phyloP scores from a whole-genome alignment of 2,329 filamentous ascomycete genomes.

The Penicillium sp. region DNA sequence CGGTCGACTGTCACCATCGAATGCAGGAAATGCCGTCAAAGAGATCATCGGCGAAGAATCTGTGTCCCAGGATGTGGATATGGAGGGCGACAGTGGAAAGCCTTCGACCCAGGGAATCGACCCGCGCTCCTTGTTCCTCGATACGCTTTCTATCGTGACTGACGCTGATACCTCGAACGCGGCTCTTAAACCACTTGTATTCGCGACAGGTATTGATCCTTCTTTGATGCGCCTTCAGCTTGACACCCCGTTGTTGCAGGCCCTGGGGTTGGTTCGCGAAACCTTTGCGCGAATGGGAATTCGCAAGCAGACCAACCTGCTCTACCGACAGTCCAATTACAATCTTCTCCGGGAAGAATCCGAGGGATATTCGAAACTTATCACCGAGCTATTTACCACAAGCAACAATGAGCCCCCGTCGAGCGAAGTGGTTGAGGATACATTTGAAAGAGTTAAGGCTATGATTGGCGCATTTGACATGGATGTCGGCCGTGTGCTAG shows the following conservation, averaged over 20 bases:
- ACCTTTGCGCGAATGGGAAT: conserved; percentile 82
- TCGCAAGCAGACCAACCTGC: conserved; percentile 84
- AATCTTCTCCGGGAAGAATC: conserved; percentile 93
- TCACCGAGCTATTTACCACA: conserved; percentile 92
- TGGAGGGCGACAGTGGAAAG: conserved; percentile 45
- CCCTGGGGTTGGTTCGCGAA: conserved; percentile 77
- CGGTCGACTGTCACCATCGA: conserved; percentile 62
- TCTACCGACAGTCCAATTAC: conserved; percentile 96
- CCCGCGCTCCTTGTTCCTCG: conserved; percentile 72
- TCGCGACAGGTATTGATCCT: conserved; percentile 70
- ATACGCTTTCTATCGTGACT: conserved; percentile 75
- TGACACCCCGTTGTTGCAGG: conserved; percentile 73
- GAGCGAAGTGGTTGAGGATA: conserved; percentile 74
- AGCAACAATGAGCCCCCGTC: conserved; percentile 72
- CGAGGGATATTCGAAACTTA: conserved; percentile 93
- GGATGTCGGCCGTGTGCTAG: conserved; percentile 89
- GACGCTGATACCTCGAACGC: conserved; percentile 65
- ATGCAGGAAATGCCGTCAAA: conserved; percentile 71
- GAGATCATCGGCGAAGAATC: conserved; percentile 66
- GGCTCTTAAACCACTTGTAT: conserved; percentile 66
- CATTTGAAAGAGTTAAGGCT: conserved; percentile 88
- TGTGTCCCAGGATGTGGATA: conserved; percentile 49
- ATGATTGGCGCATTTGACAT: conserved; percentile 96
- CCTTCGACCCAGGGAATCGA: conserved; percentile 50
- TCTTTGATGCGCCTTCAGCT: conserved; percentile 75